Evolutionary conservation across 2,329 filamentous ascomycete species (phyloP), one percentile per base, ranked within the genome.

Genomic region (Dactylellina drechsleri): DNA sequence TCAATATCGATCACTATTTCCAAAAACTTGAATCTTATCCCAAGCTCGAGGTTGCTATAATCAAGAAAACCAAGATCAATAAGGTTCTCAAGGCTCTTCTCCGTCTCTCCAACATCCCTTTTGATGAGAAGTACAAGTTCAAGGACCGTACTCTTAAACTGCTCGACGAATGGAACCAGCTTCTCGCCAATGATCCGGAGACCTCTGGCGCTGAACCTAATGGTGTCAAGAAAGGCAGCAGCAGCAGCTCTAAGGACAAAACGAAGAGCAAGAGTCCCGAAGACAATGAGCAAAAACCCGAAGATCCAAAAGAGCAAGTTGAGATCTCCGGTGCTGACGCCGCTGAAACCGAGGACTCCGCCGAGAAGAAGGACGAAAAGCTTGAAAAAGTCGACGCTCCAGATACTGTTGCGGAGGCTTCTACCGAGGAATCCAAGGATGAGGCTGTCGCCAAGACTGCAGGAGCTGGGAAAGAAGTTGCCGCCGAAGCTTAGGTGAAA

Each of bases 21-120:
- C 87, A 86, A 31, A 92, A 96, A 82, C 87, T 99, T 4, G 95
- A 99, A 83, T 87, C 85, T 6, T 90, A 85, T 82, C 84, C 88
- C 0, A 91, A 96, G 77, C 87, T 98, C 3, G 94, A 98, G 81
- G 92, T 91, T 31, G 89, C 89, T 78, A 95, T 97, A 79, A 97
- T 98, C 80, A 89, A 92, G 77, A 85, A 85, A 13, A 99, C 95
- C 76, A 99, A 98, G 86, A 97, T 99, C 83, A 94, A 98, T 88
- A 99, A 99, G 84, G 94, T 99, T 10, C 86, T 99, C 68, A 97
- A 96, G 84, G 93, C 91, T 3, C 95, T 99, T 78, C 85, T 97
- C 79, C 97, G 97, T 84, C 85, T 99, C 7, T 87, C 90, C 50
- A 86, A 86, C 2, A 96, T 99, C 78, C 93, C 93, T 4, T 90